Percentiles rank a stretch among this genome's conserved stretches.
Conservation (phyloP, 2,329 filamentous ascomycete species). For the Colletotrichum tabaci region DNA sequence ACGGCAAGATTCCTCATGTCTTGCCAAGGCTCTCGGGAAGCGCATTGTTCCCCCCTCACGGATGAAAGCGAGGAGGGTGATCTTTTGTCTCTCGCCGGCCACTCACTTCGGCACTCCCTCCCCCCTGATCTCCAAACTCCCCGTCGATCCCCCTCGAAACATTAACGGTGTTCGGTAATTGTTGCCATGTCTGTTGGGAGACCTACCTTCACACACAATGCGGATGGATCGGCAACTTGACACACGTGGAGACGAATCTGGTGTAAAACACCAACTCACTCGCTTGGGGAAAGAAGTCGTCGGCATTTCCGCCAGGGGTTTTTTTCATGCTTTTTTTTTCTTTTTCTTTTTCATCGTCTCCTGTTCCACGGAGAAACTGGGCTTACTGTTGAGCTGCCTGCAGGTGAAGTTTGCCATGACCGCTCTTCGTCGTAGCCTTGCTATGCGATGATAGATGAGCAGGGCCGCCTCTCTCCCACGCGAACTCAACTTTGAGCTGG, state of each 20-base stretch:
- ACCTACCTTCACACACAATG: too few relatives aligned
- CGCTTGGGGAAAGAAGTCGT: background rate
- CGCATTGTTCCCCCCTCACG: background rate
- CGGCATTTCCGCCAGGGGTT: background rate
- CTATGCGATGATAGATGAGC: too few relatives aligned
- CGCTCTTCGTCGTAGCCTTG: background rate
- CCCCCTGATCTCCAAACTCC: background rate
- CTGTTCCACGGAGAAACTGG: background rate
- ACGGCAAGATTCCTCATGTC: background rate
- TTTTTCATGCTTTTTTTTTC: too few relatives aligned
- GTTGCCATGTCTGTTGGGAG: background rate
- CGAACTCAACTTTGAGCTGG: background rate
- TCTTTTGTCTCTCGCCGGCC: too few relatives aligned
- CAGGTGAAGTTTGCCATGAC: too few relatives aligned
- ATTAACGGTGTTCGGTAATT: background rate
- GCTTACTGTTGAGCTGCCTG: background rate
- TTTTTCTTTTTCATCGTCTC: background rate
- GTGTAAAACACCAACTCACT: background rate
- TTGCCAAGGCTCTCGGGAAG: background rate
- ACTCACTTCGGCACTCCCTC: background rate
- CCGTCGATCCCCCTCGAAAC: conserved; percentile 13
- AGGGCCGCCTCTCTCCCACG: background rate
- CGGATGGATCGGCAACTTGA: conserved; percentile 17
- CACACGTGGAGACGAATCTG: conserved; percentile 2
- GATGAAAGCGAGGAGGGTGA: background rate